Evolutionary conservation across 139 green algal genomes (phyloP), one percentile per base, ranked within the genome.

Genomic region (Coelastrella sp.): DNA sequence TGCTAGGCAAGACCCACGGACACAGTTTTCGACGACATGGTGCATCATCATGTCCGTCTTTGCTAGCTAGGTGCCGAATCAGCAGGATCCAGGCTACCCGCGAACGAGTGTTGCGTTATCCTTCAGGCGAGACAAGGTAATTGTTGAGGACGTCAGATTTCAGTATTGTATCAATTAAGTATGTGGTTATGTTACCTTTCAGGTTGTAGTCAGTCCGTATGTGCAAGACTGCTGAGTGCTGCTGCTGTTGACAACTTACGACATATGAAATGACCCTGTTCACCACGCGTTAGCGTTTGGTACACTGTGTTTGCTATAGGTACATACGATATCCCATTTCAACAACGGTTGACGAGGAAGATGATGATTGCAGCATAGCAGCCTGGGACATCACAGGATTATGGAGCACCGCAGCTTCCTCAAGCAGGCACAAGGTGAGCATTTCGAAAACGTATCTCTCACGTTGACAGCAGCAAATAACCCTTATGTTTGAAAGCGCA

Each of bases 341-440:
- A 15, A 60, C 49, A 6, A 90, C 87, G 14, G 7, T 86, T 15
- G 87, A 90, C 7, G 87, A 90, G 17, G 87, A 90, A 7, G 87
- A 90, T 14, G 78, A 86, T 3, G 74, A 90, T 9, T 49, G 74
- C 15, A 6, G 35, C 73, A 60, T 84, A 58, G 63, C 24, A 19
- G 61, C 76, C 27, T 90, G 87, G 87, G 87, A 86, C 56, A 60
- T 84, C 9, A 63, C 86, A 24, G 86, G 86, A 35, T 15, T 90
- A 22, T 80, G 74, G 74, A 19, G 74, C 25, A 58, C 25, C 17
- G 74, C 25, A 58, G 9, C 25, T 19, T 8, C 9, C 0, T 24
- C 74, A 14, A 80, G 74, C 9, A 80, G 74, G 25, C 49, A 68
- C 11, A 65, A 19, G 56, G 79, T 68, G 24, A 85, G 79, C 24